Conservation (phyloP, 352 stramenopile species). For the Pythium grandisporangium region DNA sequence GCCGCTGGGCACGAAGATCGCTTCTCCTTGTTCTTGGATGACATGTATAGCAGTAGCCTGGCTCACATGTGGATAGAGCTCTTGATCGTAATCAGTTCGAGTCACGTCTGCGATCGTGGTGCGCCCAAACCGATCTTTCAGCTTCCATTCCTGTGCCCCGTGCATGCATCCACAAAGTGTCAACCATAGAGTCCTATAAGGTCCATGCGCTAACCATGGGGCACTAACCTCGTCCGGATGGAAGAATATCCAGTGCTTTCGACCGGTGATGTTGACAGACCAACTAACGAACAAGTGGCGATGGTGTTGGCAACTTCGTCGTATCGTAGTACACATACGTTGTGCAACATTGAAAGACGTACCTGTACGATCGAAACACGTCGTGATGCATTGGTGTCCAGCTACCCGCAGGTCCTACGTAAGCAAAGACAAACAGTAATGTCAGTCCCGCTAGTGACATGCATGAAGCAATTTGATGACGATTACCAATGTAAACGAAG, state of each 20-base stretch:
- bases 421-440: too few species aligned
- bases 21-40: conserved; percentile 56
- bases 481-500: conserved; percentile 94
- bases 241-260: conserved; percentile 92
- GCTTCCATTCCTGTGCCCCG: conserved; percentile 61
- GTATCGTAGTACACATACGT: background rate
- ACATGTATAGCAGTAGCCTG: conserved; percentile 35
- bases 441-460: too few species aligned
- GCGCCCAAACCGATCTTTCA: conserved; percentile 64
- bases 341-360: background rate
- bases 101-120: conserved; percentile 48
- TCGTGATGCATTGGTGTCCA: conserved; percentile 93
- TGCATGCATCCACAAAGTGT: too few species aligned
- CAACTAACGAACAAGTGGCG: conserved; percentile 48
- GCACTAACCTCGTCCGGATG: conserved; percentile 64
- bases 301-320: too few species aligned
- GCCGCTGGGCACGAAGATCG: conserved; percentile 95
- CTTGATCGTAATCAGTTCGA: conserved; percentile 22
- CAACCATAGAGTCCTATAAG: too few species aligned
- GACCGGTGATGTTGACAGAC: conserved; percentile 94
- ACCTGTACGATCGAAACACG: conserved; percentile 94
- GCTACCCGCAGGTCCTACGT: conserved; percentile 72
- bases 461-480: background rate
- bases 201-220: too few species aligned
- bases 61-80: conserved; percentile 44